Evolutionary conservation across 305 asterid species (phyloP).

Genomic region (Rubia peregrina): DNA sequence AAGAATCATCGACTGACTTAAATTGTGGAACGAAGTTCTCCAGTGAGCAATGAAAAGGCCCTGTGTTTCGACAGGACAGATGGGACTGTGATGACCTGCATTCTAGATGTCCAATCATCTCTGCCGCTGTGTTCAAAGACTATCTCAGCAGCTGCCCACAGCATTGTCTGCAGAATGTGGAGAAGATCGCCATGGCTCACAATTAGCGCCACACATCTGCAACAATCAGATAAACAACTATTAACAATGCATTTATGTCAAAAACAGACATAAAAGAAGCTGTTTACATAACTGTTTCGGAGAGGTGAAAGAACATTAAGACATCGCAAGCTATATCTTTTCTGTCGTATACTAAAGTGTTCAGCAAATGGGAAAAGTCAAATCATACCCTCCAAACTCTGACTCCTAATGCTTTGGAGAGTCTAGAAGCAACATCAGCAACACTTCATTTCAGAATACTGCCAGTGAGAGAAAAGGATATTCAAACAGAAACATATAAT

Average conservation of each 20-base stretch:
- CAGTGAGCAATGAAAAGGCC: constrained; percentile 63
- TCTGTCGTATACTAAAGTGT: neutral
- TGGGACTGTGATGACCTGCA: constrained; percentile 44
- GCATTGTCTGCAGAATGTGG: constrained; percentile 80
- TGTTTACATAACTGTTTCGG: neutral
- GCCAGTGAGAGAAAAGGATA: constrained; percentile 21
- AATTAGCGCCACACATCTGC: constrained; percentile 66
- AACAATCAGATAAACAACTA: constrained; percentile 17
- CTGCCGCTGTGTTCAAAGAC: constrained; percentile 12
- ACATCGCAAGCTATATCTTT: neutral
- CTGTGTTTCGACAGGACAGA: constrained; percentile 77
- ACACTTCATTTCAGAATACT: constrained; percentile 93
- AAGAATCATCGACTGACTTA: constrained; percentile 19
- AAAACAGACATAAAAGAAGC: neutral
- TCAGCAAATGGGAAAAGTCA: constrained; percentile 5
- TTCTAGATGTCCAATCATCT: constrained; percentile 40
- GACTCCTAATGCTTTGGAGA: constrained; percentile 66
- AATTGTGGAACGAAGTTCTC: constrained; percentile 65
- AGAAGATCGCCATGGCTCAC: constrained; percentile 96
- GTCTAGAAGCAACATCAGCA: constrained; percentile 82
- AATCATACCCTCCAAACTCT: constrained; percentile 52
- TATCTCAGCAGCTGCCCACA: constrained; percentile 40
- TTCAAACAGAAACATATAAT: neutral
- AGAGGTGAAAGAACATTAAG: neutral
- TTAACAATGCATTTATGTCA: neutral